Evolutionary conservation across 139 green algal species (phyloP).

Genomic region (Chloropicon primus): DNA sequence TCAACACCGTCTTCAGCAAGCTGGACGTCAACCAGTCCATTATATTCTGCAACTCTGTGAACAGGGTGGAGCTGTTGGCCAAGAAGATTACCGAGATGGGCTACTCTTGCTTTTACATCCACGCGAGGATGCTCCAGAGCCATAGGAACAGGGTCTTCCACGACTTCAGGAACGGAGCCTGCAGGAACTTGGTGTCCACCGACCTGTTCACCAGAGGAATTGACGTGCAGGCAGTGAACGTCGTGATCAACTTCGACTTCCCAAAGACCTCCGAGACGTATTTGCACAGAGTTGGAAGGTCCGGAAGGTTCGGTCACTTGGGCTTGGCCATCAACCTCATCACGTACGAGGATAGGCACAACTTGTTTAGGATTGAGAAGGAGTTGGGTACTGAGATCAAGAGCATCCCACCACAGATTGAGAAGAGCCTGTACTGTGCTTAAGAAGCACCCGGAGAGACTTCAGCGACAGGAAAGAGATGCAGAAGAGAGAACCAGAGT

Average conservation of each 20-base stretch:
- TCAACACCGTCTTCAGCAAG: constrained; percentile 21
- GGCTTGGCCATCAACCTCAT: constrained; percentile 96
- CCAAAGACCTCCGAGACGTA: constrained; percentile 99
- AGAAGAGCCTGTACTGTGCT: constrained; percentile 88
- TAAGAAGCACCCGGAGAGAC: too few relatives aligned
- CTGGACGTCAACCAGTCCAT: constrained; percentile 98
- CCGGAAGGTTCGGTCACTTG: constrained; percentile 95
- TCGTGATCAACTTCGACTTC: constrained; percentile 99
- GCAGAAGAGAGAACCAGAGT: too few relatives aligned
- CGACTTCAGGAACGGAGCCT: constrained; percentile 95
- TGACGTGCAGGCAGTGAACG: constrained; percentile 98
- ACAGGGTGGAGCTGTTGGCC: constrained; percentile 85
- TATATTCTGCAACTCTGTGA: constrained; percentile 99
- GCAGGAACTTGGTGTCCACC: constrained; percentile 94
- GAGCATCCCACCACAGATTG: constrained; percentile 91
- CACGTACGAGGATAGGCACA: constrained; percentile 96
- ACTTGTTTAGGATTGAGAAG: constrained; percentile 96
- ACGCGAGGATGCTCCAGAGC: constrained; percentile 98
- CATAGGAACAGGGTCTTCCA: constrained; percentile 99
- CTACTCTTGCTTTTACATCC: constrained; percentile 99
- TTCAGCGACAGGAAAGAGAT: too few relatives aligned
- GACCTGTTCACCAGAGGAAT: constrained; percentile 95
- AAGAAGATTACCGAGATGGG: constrained; percentile 99
- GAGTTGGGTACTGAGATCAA: constrained; percentile 99
- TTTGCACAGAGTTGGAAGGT: constrained; percentile 91